Conservation (phyloP, 257 asterid genomes). For the Nicotiana attenuata region DNA sequence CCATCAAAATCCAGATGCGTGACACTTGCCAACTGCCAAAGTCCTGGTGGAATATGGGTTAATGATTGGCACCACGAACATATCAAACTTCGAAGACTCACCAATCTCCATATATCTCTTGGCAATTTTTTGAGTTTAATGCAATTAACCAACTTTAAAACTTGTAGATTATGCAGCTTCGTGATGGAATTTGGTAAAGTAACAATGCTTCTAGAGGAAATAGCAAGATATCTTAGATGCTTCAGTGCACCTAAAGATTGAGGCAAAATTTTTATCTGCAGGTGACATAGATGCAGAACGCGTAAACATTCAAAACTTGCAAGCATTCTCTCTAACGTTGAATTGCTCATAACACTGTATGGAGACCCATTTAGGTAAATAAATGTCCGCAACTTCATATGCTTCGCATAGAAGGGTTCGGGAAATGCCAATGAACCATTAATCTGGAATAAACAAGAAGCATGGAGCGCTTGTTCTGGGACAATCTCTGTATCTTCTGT, state of each 20-base stretch:
- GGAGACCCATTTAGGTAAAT: background rate
- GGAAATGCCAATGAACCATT: background rate
- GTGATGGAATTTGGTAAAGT: constrained; percentile 6
- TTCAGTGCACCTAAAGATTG: background rate
- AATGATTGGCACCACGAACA: background rate
- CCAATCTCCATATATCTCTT: constrained; percentile 1
- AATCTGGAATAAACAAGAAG: background rate
- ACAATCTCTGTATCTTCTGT: background rate
- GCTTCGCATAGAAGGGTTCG: background rate
- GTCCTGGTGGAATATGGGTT: constrained; percentile 3
- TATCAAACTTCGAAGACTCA: background rate
- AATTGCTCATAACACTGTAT: background rate
- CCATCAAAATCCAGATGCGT: background rate
- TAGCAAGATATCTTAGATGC: background rate
- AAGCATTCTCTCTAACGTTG: background rate
- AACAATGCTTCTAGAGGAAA: background rate
- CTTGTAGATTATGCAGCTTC: background rate
- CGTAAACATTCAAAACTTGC: background rate
- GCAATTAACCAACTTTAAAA: background rate
- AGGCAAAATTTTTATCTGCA: background rate
- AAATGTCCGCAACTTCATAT: background rate
- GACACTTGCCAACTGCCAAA: background rate
- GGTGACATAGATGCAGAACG: background rate
- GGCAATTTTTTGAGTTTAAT: background rate
- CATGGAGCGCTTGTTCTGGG: background rate